Evolutionary conservation across 2,329 filamentous ascomycete species (phyloP).

Genomic region (Scedosporium boydii): DNA sequence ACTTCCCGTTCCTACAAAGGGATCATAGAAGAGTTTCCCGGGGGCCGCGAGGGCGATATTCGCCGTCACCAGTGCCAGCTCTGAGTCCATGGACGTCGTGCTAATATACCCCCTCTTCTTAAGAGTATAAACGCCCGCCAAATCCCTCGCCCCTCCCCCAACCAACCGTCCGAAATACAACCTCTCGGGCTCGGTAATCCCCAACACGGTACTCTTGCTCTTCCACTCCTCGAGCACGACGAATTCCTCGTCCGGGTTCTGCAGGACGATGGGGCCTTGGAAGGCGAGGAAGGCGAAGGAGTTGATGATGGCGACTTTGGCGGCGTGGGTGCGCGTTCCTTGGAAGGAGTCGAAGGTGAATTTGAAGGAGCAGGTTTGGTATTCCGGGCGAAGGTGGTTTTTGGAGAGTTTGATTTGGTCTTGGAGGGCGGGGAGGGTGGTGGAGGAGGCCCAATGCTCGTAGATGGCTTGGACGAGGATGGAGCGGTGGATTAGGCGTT

Average conservation of each 20-base stretch:
- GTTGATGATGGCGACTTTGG: constrained; percentile 70
- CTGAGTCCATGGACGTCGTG: constrained; percentile 95
- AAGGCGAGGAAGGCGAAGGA: constrained; percentile 72
- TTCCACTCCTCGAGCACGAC: constrained; percentile 77
- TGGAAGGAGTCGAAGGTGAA: constrained; percentile 80
- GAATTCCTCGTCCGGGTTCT: constrained; percentile 63
- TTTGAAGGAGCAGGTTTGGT: constrained; percentile 62
- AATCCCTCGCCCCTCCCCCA: constrained; percentile 54
- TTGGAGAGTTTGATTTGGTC: constrained; percentile 13
- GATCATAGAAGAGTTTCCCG: constrained; percentile 84
- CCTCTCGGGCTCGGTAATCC: constrained; percentile 41
- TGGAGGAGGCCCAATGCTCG: constrained; percentile 76
- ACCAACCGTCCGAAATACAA: constrained; percentile 68
- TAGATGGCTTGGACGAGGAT: constrained; percentile 78
- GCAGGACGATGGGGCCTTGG: constrained; percentile 68
- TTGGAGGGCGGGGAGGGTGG: constrained; percentile 60
- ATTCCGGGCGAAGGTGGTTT: constrained; percentile 26
- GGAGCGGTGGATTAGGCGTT: constrained; percentile 60
- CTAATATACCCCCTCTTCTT: constrained; percentile 93
- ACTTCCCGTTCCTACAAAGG: constrained; percentile 90
- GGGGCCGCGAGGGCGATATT: constrained; percentile 79
- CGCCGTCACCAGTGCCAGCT: constrained; percentile 81
- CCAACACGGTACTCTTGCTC: constrained; percentile 37
- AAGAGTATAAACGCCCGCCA: constrained; percentile 68
- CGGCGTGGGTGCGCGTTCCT: constrained; percentile 52